Evolutionary conservation across 139 green algal genomes (phyloP).

Genomic region (Parachlorella kessleri): DNA sequence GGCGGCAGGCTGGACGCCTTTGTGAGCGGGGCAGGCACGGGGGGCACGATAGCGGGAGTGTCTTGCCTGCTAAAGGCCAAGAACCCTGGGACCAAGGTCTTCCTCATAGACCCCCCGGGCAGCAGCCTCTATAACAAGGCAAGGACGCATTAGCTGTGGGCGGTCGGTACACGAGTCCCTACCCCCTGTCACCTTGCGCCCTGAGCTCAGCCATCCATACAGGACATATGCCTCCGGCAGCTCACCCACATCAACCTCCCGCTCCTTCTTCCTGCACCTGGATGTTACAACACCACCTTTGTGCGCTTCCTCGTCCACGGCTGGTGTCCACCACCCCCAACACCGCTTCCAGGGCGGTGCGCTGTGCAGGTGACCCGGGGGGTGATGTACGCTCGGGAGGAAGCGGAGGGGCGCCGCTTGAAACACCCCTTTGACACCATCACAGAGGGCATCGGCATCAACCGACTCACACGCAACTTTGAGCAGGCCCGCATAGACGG

Average conservation of each 20-base stretch:
- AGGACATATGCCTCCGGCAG: too few relatives aligned
- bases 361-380: constrained; percentile 87
- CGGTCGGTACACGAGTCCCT: too few relatives aligned
- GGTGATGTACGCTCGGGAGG: constrained; percentile 82
- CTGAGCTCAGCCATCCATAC: too few relatives aligned
- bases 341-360: too few relatives aligned
- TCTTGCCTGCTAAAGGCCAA: constrained; percentile 67
- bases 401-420: constrained; percentile 92
- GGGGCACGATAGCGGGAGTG: constrained; percentile 93
- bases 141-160: too few relatives aligned
- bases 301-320: too few relatives aligned
- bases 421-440: constrained; percentile 95
- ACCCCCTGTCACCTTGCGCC: too few relatives aligned
- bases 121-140: constrained; percentile 90
- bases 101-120: constrained; percentile 89
- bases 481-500: constrained; percentile 66
- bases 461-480: constrained; percentile 95
- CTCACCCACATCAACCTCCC: too few relatives aligned
- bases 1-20: constrained; percentile 84
- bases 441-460: constrained; percentile 82
- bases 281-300: too few relatives aligned
- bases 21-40: constrained; percentile 91
- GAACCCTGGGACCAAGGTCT: constrained; percentile 41
- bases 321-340: too few relatives aligned
- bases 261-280: too few relatives aligned